Percentiles rank a stretch among this genome's conserved stretches.
These are phyloP conservation scores for Penicillium corylophilum DNA, from an alignment of 2,329 filamentous ascomycete genomes.

Conservation along the genomic window DNA sequence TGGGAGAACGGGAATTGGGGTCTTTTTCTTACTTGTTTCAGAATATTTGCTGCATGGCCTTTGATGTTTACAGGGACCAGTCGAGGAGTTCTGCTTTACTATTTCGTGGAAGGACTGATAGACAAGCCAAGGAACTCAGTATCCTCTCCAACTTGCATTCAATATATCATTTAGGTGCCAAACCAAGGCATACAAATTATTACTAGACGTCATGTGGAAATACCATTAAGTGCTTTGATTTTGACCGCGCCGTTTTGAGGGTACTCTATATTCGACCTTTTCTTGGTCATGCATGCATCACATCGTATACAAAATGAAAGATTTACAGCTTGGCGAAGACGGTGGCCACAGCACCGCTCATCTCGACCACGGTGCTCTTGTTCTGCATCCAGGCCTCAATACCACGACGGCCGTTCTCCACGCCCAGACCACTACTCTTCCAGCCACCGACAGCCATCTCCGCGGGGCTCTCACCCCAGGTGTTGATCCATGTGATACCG, in stretches of 20 bases:
- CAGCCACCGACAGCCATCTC: constrained; percentile 92
- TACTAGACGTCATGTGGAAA: neutral
- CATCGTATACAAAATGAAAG: constrained; percentile 5
- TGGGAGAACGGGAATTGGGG: constrained; percentile 6
- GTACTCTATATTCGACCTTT: neutral
- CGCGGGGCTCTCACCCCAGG: constrained; percentile 87
- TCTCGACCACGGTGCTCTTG: constrained; percentile 85
- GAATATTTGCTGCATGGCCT: constrained; percentile 12
- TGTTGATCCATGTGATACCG: constrained; percentile 90
- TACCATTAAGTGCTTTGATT: neutral
- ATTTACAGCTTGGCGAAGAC: constrained; percentile 70
- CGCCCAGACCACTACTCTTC: constrained; percentile 85
- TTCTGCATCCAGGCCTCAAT: constrained; percentile 81
- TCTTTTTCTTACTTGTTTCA: neutral
- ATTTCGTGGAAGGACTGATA: neutral
- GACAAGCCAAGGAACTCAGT: constrained; percentile 3
- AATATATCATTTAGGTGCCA: constrained; percentile 8
- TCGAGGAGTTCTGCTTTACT: constrained; percentile 2
- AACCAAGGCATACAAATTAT: constrained; percentile 4
- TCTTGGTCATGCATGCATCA: constrained; percentile 1
- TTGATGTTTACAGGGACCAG: neutral
- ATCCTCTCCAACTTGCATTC: constrained; percentile 13
- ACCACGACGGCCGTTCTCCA: constrained; percentile 80
- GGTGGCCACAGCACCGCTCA: constrained; percentile 67
- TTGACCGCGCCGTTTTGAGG: neutral